Evolutionary conservation across 768 basidiomycete species (phyloP).

Genomic region (Boletus pseudo-olivaceus): DNA sequence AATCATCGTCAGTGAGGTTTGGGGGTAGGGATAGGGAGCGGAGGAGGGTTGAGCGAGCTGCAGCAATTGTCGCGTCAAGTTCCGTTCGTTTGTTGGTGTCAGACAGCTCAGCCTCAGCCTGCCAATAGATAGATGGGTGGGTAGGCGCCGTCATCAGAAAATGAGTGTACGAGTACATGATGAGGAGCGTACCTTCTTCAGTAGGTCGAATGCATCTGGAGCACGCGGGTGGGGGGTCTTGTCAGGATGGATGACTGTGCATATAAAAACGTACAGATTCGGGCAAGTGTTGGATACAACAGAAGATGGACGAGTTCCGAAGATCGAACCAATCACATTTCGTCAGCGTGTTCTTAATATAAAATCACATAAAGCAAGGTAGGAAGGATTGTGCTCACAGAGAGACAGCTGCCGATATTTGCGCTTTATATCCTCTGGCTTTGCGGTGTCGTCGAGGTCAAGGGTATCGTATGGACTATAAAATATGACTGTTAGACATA

Average conservation of each 20-base stretch:
- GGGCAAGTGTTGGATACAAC: neutral
- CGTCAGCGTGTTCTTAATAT: conserved; percentile 21
- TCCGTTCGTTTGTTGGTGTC: conserved; percentile 78
- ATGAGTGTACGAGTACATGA: neutral
- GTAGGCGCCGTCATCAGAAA: neutral
- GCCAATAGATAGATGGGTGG: neutral
- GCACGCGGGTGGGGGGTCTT: conserved; percentile 87
- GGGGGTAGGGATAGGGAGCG: conserved; percentile 59
- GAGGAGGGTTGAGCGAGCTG: conserved; percentile 69
- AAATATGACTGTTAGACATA: neutral
- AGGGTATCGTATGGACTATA: conserved; percentile 92
- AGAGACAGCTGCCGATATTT: conserved; percentile 82
- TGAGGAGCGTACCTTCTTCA: conserved; percentile 71
- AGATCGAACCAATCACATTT: conserved; percentile 6
- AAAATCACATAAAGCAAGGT: neutral
- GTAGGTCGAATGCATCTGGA: conserved; percentile 88
- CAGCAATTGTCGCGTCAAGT: conserved; percentile 72
- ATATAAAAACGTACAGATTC: conserved; percentile 41
- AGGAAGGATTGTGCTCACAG: conserved; percentile 48
- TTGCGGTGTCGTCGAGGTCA: conserved; percentile 67
- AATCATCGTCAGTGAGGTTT: conserved; percentile 56
- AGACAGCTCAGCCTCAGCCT: conserved; percentile 84
- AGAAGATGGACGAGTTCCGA: neutral
- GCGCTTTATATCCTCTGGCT: conserved; percentile 84
- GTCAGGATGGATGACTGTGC: conserved; percentile 94